phyloP scores from a whole-genome alignment of 2,329 filamentous ascomycete species.

The Colletotrichum chrysophilum region DNA sequence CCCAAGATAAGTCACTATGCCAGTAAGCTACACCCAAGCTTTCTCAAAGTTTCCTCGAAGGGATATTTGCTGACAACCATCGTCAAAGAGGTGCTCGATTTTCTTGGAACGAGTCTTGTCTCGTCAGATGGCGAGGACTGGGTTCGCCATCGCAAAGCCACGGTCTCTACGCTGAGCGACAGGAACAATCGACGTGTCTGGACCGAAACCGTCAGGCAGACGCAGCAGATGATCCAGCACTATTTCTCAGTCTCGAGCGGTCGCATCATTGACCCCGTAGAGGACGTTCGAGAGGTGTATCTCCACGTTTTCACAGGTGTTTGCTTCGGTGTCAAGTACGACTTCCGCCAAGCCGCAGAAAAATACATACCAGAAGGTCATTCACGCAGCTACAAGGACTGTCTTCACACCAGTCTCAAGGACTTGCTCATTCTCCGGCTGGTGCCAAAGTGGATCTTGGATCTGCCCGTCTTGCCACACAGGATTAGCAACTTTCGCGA shows the following conservation, averaged over 20 bases:
- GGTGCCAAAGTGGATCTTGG: not conserved
- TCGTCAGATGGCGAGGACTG: not conserved
- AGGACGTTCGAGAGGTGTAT: not conserved
- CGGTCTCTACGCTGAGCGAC: not conserved
- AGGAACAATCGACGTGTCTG: not conserved
- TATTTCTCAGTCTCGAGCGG: not conserved
- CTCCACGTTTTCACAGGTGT: not conserved
- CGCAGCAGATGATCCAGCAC: not conserved
- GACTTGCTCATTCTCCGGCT: not conserved
- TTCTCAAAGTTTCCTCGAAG: not conserved
- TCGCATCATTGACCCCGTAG: not conserved
- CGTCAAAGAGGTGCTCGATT: not conserved
- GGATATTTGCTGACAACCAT: fast-evolving
- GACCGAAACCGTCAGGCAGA: not conserved
- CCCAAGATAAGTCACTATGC: not conserved
- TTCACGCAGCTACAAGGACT: not conserved
- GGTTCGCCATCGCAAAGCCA: not conserved
- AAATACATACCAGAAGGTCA: not conserved
- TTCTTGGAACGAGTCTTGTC: not conserved
- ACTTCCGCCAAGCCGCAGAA: not conserved
- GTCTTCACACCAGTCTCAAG: not conserved
- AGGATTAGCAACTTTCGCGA: not conserved
- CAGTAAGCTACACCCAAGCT: not conserved
- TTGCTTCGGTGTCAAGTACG: not conserved
- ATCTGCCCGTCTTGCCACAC: not conserved